Percentiles rank a stretch among this genome's conserved stretches.
phyloP scores from a whole-genome alignment of 2,329 filamentous ascomycete species.

The Monosporascus sp. region DNA sequence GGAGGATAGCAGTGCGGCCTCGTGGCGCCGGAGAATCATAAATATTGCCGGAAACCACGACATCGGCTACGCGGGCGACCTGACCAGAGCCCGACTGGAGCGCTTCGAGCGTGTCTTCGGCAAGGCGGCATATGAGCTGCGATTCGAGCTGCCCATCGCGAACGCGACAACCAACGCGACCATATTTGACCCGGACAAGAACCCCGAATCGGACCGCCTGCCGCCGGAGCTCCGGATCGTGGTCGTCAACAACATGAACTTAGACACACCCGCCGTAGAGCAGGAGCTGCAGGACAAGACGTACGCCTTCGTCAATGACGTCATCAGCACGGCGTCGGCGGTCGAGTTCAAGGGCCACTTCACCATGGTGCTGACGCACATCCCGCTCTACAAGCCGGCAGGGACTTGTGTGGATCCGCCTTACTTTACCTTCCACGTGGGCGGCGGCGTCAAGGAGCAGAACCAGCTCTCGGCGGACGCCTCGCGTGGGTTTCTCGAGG shows the following conservation, averaged over 20 bases:
- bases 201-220: conserved; percentile 42
- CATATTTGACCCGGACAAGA: conserved; percentile 34
- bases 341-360: conserved; percentile 61
- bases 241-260: conserved; percentile 86
- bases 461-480: conserved; percentile 76
- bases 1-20: conserved; percentile 38
- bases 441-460: conserved; percentile 78
- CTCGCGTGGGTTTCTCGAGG: conserved; percentile 72
- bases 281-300: conserved; percentile 66
- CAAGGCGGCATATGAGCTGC: conserved; percentile 82
- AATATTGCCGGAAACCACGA: conserved; percentile 95
- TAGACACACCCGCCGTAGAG: conserved; percentile 75
- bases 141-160: conserved; percentile 55
- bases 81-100: conserved; percentile 66
- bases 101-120: conserved; percentile 85
- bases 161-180: conserved; percentile 34
- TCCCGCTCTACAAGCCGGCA: conserved; percentile 77
- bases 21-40: conserved; percentile 74
- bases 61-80: conserved; percentile 90
- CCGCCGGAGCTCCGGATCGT: conserved; percentile 72
- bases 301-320: conserved; percentile 68
- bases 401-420: conserved; percentile 82
- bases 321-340: conserved; percentile 57
- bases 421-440: conserved; percentile 71
- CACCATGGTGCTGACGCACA: conserved; percentile 84